Base-by-base conservation (phyloP, 2,329 filamentous ascomycete genomes). In the Calonectria henricotiae region DNA sequence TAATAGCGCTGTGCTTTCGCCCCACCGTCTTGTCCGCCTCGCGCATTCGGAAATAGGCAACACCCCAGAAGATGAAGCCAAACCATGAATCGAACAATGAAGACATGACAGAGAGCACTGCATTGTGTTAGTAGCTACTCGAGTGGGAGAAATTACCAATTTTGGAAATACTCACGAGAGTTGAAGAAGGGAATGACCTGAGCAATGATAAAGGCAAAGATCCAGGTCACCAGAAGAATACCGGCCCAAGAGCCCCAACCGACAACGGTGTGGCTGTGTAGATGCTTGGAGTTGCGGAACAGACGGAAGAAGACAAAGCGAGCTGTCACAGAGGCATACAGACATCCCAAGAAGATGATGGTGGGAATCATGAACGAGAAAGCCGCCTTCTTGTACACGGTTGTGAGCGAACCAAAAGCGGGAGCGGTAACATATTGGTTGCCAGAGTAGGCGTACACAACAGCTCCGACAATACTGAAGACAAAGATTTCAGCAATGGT, bases 281-380 rank as follows among this genome's bases (percentile, higher is more conserved):
- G 91, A 84, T 98, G 95, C 70, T 88, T 89, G 1, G 94, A 93
- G 76, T 91, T 91, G 68, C 92, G 90, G 82, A 97, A 98, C 20
- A 96, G 80, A 73, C 94, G 93, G 89, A 98, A 97, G 85, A 98
- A 97, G 78, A 98, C 86, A 84, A 98, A 98, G 35, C 95, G 92
- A 0, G 93, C 93, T 4, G 94, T 95, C 1, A 98, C 94, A 0
- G 94, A 96, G 15, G 95, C 95, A 80, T 98, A 98, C 20, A 98
- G 83, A 0, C 97, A 94, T 8, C 95, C 95, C 5, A 98, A 84
- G 85, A 98, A 98, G 79, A 98, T 94, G 74, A 98, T 88, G 0
- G 95, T 98, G 0, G 95, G 95, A 37, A 98, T 93, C 95, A 98
- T 98, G 85, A 98, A 97, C 13, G 93, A 95, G 83, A 97, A 98